Conservation (phyloP, 2,329 filamentous ascomycete species). For the Akanthomyces lecanii region DNA sequence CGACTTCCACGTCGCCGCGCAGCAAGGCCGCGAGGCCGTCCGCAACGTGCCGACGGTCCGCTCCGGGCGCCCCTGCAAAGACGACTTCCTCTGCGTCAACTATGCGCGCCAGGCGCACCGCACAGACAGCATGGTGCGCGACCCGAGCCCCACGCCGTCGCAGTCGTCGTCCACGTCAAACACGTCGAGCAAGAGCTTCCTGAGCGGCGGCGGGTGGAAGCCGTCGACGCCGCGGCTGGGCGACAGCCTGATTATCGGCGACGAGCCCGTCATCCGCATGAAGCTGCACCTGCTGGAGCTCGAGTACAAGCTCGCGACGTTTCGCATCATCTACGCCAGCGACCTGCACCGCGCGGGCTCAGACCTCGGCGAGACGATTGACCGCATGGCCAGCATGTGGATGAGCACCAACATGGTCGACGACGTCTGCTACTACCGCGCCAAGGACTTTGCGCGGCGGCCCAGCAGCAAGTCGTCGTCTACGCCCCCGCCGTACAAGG, state of each 20-base stretch:
- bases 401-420: slow-evolving; percentile 27
- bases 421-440: slow-evolving; percentile 27
- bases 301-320: slow-evolving; percentile 29
- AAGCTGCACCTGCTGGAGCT: slow-evolving; percentile 27
- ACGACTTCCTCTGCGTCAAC: slow-evolving; percentile 31
- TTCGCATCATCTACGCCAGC: slow-evolving; percentile 28
- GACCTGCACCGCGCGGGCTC: slow-evolving; percentile 22
- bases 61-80: slow-evolving; percentile 22
- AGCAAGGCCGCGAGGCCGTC: slow-evolving; percentile 26
- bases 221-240: slow-evolving; percentile 23
- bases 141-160: slow-evolving; percentile 24
- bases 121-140: slow-evolving; percentile 19
- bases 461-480: slow-evolving; percentile 11
- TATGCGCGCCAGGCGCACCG: slow-evolving; percentile 24
- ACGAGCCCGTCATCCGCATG: slow-evolving; percentile 26
- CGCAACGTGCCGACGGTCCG: slow-evolving; percentile 22
- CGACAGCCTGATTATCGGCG: slow-evolving; percentile 21
- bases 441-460: slow-evolving; percentile 25
- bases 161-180: slow-evolving; percentile 23
- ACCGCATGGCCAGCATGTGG: slow-evolving; percentile 28
- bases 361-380: slow-evolving; percentile 23
- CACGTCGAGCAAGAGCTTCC: slow-evolving; percentile 22
- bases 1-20: slow-evolving; percentile 28
- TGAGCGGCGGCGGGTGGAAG: slow-evolving; percentile 19
- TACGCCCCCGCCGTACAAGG: slow-evolving; percentile 18